These are phyloP conservation scores for Fusarium dlaminii DNA, from an alignment of 2,329 filamentous ascomycete genomes.

Conservation along the genomic window DNA sequence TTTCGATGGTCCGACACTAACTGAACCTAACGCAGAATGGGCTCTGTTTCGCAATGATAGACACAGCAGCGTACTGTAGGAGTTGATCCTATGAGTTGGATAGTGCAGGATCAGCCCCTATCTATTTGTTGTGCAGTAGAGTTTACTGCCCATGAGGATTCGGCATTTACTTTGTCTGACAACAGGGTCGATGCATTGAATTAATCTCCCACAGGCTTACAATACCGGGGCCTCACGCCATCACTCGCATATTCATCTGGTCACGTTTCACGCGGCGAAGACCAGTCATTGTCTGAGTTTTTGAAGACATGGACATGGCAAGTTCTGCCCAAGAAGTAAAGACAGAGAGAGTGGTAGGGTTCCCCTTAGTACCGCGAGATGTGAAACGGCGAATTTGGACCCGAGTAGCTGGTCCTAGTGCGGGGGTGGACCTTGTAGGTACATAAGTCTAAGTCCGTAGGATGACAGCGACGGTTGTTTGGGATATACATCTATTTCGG, in stretches of 20 bases:
- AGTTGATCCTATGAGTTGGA: conserved; percentile 6
- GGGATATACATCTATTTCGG: conserved; percentile 34
- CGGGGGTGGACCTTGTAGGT: conserved; percentile 41
- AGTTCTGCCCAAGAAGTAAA: conserved; percentile 1
- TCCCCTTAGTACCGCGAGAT: conserved; percentile 13
- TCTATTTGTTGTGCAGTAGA: neutral
- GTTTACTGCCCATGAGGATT: neutral
- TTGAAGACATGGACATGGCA: conserved; percentile 21
- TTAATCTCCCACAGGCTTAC: conserved; percentile 37
- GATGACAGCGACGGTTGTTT: conserved; percentile 32
- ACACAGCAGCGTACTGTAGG: neutral
- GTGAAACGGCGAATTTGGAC: conserved; percentile 35
- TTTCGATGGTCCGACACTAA: conserved; percentile 16
- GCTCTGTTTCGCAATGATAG: conserved; percentile 28
- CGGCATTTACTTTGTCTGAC: neutral
- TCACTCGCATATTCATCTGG: conserved; percentile 40
- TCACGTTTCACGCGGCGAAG: conserved; percentile 38
- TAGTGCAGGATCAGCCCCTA: conserved; percentile 7
- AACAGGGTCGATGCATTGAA: conserved; percentile 23
- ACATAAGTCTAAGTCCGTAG: neutral
- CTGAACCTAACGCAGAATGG: conserved; percentile 1
- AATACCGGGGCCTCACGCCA: conserved; percentile 32
- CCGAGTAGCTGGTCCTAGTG: conserved; percentile 40
- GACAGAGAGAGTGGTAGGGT: neutral
- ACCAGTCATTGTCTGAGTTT: conserved; percentile 17